Base-by-base conservation (phyloP, 306 rosid genomes). In the Medicago lupulina region DNA sequence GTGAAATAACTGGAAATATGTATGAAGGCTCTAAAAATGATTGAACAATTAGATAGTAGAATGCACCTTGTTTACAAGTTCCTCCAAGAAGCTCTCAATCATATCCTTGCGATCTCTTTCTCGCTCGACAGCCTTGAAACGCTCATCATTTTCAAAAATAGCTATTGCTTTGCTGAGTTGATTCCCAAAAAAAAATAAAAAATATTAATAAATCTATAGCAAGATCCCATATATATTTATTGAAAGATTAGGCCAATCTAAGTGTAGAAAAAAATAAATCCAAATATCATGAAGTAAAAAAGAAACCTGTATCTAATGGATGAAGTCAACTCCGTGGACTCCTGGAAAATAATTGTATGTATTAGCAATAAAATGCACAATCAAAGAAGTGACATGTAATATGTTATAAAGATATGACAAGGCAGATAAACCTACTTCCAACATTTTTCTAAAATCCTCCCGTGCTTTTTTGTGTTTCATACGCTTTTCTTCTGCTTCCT, bases 41-140 rank as follows among this genome's bases (percentile, higher is more conserved):
- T 51, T 36, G 47, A 76, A 67, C 9, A 31, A 36, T 63, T 67
- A 76, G 81, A 76, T 64, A 63, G 76, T 65, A 73, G 53, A 79
- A 70, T 31, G 70, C 58, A 84, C 98, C 96, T 88, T 89, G 85
- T 83, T 82, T 38, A 46, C 36, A 34, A 93, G 90, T 81, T 91
- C 97, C 85, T 85, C 96, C 81, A 91, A 39, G 83, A 84, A 85
- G 89, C 57, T 87, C 10, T 91, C 98, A 82, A 87, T 88, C 76
- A 93, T 72, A 66, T 93, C 98, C 79, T 85, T 87, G 47, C 98
- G 91, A 63, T 93, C 97, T 83, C 97, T 86, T 53, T 91, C 97
- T 75, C 97, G 90, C 58, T 93, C 98, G 59, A 93, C 84, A 53
- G 96, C 96, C 82, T 83, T 90, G 82, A 88, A 93, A 14, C 98